Evolutionary conservation across 345 rosid species (phyloP).

Genomic region (Bretschneidera sinensis): DNA sequence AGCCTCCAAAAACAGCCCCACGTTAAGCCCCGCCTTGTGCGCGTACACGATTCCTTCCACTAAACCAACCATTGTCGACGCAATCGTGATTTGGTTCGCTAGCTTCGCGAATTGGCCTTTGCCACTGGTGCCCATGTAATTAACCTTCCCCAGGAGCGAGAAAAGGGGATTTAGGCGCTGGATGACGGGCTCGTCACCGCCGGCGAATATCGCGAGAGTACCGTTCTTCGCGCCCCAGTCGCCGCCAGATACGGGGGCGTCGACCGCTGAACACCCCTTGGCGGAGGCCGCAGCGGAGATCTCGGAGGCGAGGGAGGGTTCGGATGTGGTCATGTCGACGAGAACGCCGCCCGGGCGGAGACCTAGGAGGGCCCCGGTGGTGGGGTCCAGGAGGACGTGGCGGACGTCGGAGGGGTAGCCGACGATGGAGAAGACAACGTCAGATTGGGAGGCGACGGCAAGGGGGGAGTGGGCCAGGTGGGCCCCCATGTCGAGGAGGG

Average conservation of each 20-base stretch:
- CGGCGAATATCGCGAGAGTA: conserved; percentile 68
- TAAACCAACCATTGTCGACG: conserved; percentile 76
- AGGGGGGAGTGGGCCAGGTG: conserved; percentile 56
- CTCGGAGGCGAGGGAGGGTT: conserved; percentile 83
- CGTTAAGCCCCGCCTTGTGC: conserved; percentile 70
- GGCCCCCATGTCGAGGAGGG: conserved; percentile 75
- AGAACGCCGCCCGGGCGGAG: conserved; percentile 72
- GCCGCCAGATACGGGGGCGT: conserved; percentile 80
- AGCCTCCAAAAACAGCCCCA: conserved; percentile 51
- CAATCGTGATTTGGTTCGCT: conserved; percentile 74
- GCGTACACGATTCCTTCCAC: conserved; percentile 83
- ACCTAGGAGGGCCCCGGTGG: conserved; percentile 65
- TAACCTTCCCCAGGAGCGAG: conserved; percentile 60
- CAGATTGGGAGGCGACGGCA: conserved; percentile 64
- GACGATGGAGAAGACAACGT: conserved; percentile 90
- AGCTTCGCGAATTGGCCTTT: conserved; percentile 83
- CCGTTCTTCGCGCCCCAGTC: conserved; percentile 72
- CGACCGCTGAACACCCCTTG: conserved; percentile 55
- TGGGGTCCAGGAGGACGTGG: conserved; percentile 67
- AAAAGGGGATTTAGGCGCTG: conserved; percentile 52
- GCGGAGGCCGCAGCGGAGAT: conserved; percentile 50
- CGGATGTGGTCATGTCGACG: conserved; percentile 96
- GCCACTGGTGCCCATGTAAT: conserved; percentile 75
- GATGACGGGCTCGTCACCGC: conserved; percentile 51
- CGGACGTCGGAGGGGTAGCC: conserved; percentile 91